Percentiles rank a stretch among this genome's conserved stretches.
Conservation (phyloP, 257 asterid species). For the Verbascum thapsus region DNA sequence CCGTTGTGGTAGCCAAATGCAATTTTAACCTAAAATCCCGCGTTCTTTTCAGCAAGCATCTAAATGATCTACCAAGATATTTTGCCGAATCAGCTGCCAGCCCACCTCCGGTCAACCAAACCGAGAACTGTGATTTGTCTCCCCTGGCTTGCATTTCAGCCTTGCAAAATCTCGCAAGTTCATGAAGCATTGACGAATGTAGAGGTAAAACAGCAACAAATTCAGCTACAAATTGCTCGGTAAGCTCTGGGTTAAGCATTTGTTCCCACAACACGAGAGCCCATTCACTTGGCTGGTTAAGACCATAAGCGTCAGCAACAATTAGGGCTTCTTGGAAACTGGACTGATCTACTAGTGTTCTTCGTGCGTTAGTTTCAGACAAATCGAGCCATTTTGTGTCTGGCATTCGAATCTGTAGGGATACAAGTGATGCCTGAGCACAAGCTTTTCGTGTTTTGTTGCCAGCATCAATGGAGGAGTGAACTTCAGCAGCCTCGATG, state of each 20-base stretch:
- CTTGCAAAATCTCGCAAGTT: slow-evolving; percentile 85
- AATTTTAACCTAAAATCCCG: slow-evolving; percentile 67
- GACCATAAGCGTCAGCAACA: slow-evolving; percentile 96
- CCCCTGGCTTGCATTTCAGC: slow-evolving; percentile 93
- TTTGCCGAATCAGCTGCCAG: slow-evolving; percentile 92
- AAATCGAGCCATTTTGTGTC: slow-evolving; percentile 83
- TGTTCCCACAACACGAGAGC: slow-evolving; percentile 97
- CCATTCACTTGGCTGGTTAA: slow-evolving; percentile 97
- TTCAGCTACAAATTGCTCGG: slow-evolving; percentile 88
- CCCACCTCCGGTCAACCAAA: slow-evolving; percentile 96
- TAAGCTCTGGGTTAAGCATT: slow-evolving; percentile 91
- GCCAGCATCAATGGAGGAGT: slow-evolving; percentile 97
- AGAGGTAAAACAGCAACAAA: slow-evolving; percentile 93
- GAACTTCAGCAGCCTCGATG: slow-evolving; percentile 91
- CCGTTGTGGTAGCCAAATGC: slow-evolving; percentile 77
- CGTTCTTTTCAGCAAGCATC: slow-evolving; percentile 84
- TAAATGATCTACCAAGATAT: slow-evolving; percentile 77
- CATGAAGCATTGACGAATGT: slow-evolving; percentile 91
- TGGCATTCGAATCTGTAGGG: slow-evolving; percentile 97
- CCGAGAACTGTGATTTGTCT: slow-evolving; percentile 92
- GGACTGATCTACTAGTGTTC: slow-evolving; percentile 83
- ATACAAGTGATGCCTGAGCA: slow-evolving; percentile 93
- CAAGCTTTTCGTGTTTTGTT: slow-evolving; percentile 78
- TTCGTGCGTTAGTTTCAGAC: slow-evolving; percentile 87
- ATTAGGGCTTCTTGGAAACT: slow-evolving; percentile 92